Evolutionary conservation across 768 basidiomycete genomes (phyloP).

Genomic region (Suillus discolor): DNA sequence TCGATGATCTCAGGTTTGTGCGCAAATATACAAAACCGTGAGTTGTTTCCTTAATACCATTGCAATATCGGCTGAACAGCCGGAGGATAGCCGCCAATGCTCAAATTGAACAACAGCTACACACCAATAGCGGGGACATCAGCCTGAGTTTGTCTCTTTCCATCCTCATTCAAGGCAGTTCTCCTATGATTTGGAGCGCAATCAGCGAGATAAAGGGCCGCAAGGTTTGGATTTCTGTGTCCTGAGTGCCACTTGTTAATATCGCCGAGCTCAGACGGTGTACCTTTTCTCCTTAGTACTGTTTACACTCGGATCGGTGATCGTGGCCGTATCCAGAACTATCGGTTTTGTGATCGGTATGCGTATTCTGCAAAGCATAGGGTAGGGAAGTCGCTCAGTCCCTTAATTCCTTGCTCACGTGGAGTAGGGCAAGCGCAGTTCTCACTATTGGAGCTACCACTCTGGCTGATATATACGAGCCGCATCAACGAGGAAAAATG

Average conservation of each 20-base stretch:
- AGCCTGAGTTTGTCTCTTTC: constrained; percentile 71
- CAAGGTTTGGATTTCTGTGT: constrained; percentile 45
- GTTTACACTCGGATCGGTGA: no score
- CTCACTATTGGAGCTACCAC: not conserved
- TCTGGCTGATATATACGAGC: not conserved
- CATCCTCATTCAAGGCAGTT: constrained; percentile 67
- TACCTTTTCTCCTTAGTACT: no score
- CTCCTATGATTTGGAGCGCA: constrained; percentile 37
- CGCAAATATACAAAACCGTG: no score
- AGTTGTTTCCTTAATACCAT: no score
- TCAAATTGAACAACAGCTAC: constrained; percentile 33
- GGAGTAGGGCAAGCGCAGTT: no score
- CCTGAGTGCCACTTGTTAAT: not conserved
- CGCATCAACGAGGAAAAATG: not conserved
- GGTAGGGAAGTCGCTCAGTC: no score
- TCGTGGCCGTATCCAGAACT: no score
- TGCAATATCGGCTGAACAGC: no score
- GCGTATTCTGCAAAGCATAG: no score
- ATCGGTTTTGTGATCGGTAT: no score
- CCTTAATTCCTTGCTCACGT: no score
- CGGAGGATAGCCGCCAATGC: constrained; percentile 61
- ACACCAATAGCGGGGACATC: constrained; percentile 62
- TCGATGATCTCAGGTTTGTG: no score
- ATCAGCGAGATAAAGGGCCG: constrained; percentile 49
- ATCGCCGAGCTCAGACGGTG: constrained; percentile 28